phyloP scores from a whole-genome alignment of 371 early-diverging fungal genomes.

The Rhizomucor pusillus region DNA sequence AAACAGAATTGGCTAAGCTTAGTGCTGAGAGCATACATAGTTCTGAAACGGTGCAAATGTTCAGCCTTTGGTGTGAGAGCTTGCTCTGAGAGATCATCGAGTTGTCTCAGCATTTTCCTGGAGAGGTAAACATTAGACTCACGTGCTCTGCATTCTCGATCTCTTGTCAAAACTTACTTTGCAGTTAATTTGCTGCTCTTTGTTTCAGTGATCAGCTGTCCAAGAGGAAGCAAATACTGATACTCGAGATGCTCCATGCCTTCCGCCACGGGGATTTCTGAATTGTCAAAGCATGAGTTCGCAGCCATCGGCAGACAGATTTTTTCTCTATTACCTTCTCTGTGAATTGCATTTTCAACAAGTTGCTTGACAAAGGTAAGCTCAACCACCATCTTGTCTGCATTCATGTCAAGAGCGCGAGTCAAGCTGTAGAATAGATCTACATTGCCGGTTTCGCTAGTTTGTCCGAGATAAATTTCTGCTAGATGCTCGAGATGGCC shows the following conservation, averaged over 20 bases:
- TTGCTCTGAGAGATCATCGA: constrained; percentile 64
- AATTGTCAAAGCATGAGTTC: neutral
- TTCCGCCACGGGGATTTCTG: constrained; percentile 33
- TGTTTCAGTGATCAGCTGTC: constrained; percentile 52
- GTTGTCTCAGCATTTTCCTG: constrained; percentile 62
- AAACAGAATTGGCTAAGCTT: constrained; percentile 50
- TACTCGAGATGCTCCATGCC: constrained; percentile 53
- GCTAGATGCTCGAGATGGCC: constrained; percentile 67
- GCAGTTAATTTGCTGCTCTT: constrained; percentile 63
- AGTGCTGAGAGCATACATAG: constrained; percentile 45
- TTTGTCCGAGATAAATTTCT: constrained; percentile 54
- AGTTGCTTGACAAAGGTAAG: constrained; percentile 48
- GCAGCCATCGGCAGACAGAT: neutral
- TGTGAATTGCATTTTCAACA: constrained; percentile 22
- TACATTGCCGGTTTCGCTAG: constrained; percentile 25
- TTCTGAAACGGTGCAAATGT: constrained; percentile 49
- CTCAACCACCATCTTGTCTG: constrained; percentile 66
- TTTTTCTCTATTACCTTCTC: constrained; percentile 21
- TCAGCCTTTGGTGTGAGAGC: constrained; percentile 55
- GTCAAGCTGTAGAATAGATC: constrained; percentile 57
- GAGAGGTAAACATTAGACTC: neutral
- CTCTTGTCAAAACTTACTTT: constrained; percentile 23
- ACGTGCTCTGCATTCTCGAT: neutral
- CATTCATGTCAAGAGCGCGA: constrained; percentile 59
- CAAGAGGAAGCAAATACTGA: constrained; percentile 60